Evolutionary conservation across 768 basidiomycete genomes (phyloP).

Genomic region (Tricholomella constricta): DNA sequence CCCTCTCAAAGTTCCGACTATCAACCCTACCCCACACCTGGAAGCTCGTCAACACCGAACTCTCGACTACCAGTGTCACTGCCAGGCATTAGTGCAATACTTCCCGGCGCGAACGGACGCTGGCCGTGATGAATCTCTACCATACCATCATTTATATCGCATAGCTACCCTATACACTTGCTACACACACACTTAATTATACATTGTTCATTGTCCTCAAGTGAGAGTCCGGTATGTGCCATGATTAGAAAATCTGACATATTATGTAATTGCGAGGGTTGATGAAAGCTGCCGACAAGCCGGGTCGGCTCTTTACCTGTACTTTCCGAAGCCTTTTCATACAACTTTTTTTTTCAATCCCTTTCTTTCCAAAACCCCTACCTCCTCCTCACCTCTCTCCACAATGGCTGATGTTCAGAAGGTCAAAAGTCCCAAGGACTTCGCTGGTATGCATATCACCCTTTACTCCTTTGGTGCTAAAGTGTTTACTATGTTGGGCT

Average conservation of each 20-base stretch:
- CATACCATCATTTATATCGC: slow-evolving; percentile 9
- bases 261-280: too few relatives aligned
- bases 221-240: not conserved
- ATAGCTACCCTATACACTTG: slow-evolving; percentile 7
- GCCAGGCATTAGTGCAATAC: slow-evolving; percentile 17
- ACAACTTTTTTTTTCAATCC: slow-evolving; percentile 44
- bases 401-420: slow-evolving; percentile 86
- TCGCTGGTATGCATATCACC: slow-evolving; percentile 66
- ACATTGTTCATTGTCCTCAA: not conserved
- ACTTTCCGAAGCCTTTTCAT: slow-evolving; percentile 49
- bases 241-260: too few relatives aligned
- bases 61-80: slow-evolving; percentile 7
- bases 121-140: slow-evolving; percentile 18
- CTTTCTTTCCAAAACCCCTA: slow-evolving; percentile 50
- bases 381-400: slow-evolving; percentile 44
- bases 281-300: not conserved
- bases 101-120: slow-evolving; percentile 16
- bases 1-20: slow-evolving; percentile 6
- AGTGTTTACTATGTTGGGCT: slow-evolving; percentile 19
- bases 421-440: slow-evolving; percentile 90
- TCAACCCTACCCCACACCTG: slow-evolving; percentile 1
- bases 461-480: slow-evolving; percentile 5
- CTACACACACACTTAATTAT: slow-evolving; percentile 3
- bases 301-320: slow-evolving; percentile 30
- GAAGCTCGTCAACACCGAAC: slow-evolving; percentile 6